Base-by-base conservation (phyloP, 2,329 filamentous ascomycete genomes). In the Diatrype stigma region DNA sequence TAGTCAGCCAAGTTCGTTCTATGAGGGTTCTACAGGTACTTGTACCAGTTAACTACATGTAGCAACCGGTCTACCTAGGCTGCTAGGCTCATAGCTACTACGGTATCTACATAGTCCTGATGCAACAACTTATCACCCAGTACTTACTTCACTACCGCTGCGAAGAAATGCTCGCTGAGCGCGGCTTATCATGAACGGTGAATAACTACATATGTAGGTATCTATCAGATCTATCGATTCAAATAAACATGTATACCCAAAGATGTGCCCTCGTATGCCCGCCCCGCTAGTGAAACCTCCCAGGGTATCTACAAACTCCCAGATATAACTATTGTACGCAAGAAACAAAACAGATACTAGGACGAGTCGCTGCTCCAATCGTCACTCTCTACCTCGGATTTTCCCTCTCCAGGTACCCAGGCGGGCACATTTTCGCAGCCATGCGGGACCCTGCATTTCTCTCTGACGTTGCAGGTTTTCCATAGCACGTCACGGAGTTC, bases 401-500 rank as follows among this genome's bases (percentile, higher is more conserved):
- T 19, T 5, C 16, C 34, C n/a, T 54, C 50, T 21, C 51, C 51
- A 1, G 64, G 63, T 38, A 58, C 56, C 76, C 75, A 80, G 16
- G 60, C 56, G 8, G 62, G 56, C 3, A 81, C 70, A 6, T 73
- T 69, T 56, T 83, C 81, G 58, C 87, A 90, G 0, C 84, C 84
- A 45, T 68, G 74, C 0, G 90, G 89, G 10, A 82, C 74, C 23
- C 83, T 77, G 62, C 87, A 93, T 21, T 70, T 49, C 11, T 74
- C 73, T 48, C 82, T 68, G 26, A 59, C 73, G 45, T 82, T 34
- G 72, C 84, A 74, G 1, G 90, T 96, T 68, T 85, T 85, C 92
- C 92, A 96, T 12, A 96, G 69, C 14, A 95, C 86, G 61, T 93
- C 86, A 28, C 84, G 80, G 0, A 96, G 74, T 70, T 96, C 92